A percentile compares a stretch with the other conserved stretches of the same genome.
Evolutionary conservation across 306 rosid genomes (phyloP).

Genomic region (Lagenaria siceraria): DNA sequence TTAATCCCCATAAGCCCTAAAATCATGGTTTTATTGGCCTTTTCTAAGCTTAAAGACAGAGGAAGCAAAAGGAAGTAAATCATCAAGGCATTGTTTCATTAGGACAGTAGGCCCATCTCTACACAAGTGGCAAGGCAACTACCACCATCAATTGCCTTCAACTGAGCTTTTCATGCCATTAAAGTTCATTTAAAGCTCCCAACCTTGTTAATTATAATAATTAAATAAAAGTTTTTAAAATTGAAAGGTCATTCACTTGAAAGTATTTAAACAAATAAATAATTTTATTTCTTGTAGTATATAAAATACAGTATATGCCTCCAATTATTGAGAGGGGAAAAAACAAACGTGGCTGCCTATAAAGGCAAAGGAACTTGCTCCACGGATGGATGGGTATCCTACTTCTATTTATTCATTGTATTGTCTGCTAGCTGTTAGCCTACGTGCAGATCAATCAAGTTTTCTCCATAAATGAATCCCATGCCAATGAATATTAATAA

Average conservation of each 20-base stretch:
- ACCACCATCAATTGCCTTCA: not conserved
- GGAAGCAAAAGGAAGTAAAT: not conserved
- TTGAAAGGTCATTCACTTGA: not conserved
- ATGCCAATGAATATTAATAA: not conserved
- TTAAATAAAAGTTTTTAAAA: not conserved
- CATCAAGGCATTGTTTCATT: not conserved
- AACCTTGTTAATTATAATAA: not conserved
- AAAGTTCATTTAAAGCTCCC: not conserved
- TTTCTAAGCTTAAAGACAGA: not conserved
- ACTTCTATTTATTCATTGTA: not conserved
- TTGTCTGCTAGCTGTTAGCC: not conserved
- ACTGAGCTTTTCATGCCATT: not conserved
- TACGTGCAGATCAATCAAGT: not conserved
- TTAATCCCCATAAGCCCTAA: not conserved
- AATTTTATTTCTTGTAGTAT: not conserved
- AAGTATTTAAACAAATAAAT: not conserved
- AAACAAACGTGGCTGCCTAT: slow-evolving; percentile 3
- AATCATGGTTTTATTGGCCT: not conserved
- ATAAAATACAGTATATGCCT: not conserved
- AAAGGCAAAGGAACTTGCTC: not conserved
- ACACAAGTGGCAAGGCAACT: not conserved
- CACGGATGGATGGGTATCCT: not conserved
- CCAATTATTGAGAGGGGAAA: not conserved
- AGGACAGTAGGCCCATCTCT: not conserved
- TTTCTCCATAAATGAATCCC: not conserved